These are phyloP conservation scores for Carallia brachiata DNA, from an alignment of 345 rosid genomes.

Conservation along the genomic window DNA sequence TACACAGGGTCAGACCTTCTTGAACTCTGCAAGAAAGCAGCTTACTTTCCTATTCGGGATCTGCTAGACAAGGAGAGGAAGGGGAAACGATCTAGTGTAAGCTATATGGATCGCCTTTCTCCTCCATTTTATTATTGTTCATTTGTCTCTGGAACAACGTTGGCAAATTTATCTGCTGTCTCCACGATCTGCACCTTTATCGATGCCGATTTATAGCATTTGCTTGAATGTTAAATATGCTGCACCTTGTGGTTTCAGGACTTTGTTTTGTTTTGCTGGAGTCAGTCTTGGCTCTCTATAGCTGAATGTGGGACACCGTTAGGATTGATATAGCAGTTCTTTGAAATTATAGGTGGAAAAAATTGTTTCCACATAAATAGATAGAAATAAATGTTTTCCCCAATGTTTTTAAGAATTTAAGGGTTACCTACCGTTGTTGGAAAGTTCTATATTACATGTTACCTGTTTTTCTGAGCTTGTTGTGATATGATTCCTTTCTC, in stretches of 20 bases:
- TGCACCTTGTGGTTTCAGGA: too few relatives aligned
- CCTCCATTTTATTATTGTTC: neutral
- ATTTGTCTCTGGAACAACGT: neutral
- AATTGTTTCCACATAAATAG: neutral
- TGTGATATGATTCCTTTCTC: constrained; percentile 5
- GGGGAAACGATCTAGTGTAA: constrained; percentile 62
- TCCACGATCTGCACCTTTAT: too few relatives aligned
- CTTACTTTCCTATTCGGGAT: constrained; percentile 85
- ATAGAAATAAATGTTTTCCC: neutral
- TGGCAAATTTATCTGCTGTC: too few relatives aligned
- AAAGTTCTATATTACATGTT: neutral
- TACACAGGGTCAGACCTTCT: constrained; percentile 93
- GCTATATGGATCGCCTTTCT: constrained; percentile 23
- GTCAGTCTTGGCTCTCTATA: neutral
- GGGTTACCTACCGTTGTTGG: neutral
- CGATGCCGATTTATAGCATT: too few relatives aligned
- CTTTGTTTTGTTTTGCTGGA: neutral
- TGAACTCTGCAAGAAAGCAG: constrained; percentile 96
- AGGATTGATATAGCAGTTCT: neutral
- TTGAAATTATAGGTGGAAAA: neutral
- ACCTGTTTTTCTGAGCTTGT: neutral
- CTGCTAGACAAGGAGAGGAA: constrained; percentile 74
- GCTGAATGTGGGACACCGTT: neutral
- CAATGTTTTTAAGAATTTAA: neutral
- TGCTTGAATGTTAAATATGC: too few relatives aligned